phyloP scores from a whole-genome alignment of 257 asterid species.

The Paraleonurus japonicus region DNA sequence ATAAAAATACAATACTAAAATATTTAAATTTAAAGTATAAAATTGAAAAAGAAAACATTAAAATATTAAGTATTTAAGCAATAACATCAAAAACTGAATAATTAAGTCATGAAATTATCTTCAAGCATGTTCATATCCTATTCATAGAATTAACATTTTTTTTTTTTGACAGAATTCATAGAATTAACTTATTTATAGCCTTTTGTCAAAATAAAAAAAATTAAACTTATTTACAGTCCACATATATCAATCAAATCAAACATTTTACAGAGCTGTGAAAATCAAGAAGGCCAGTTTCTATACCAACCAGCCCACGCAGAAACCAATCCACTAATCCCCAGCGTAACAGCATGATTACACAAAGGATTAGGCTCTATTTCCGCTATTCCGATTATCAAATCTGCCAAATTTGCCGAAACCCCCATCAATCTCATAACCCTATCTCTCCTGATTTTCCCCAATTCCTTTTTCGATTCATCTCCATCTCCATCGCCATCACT shows the following conservation, averaged over 20 bases:
- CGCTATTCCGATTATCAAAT: slow-evolving; percentile 73
- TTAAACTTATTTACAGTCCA: too few species aligned
- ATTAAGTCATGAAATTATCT: too few species aligned
- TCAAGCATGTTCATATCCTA: too few species aligned
- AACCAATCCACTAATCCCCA: slow-evolving; percentile 87
- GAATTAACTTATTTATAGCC: too few species aligned
- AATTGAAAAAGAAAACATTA: too few species aligned
- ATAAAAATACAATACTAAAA: too few species aligned
- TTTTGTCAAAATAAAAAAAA: too few species aligned
- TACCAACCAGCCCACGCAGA: slow-evolving; percentile 99
- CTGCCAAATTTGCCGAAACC: slow-evolving; percentile 88
- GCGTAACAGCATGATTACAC: slow-evolving; percentile 72
- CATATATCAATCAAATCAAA: not conserved
- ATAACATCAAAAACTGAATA: too few species aligned
- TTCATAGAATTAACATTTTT: too few species aligned
- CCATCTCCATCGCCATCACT: slow-evolving; percentile 16
- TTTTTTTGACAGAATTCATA: too few species aligned
- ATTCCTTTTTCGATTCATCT: slow-evolving; percentile 22
- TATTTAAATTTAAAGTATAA: too few species aligned
- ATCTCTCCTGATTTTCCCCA: slow-evolving; percentile 50
- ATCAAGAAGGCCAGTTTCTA: slow-evolving; percentile 81
- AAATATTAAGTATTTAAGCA: too few species aligned
- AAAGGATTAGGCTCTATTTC: slow-evolving; percentile 94
- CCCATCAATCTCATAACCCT: slow-evolving; percentile 89
- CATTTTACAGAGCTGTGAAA: not conserved